These are phyloP conservation scores for Heracleum sosnowskyi DNA, from an alignment of 129 eudicot species.

Conservation along the genomic window DNA sequence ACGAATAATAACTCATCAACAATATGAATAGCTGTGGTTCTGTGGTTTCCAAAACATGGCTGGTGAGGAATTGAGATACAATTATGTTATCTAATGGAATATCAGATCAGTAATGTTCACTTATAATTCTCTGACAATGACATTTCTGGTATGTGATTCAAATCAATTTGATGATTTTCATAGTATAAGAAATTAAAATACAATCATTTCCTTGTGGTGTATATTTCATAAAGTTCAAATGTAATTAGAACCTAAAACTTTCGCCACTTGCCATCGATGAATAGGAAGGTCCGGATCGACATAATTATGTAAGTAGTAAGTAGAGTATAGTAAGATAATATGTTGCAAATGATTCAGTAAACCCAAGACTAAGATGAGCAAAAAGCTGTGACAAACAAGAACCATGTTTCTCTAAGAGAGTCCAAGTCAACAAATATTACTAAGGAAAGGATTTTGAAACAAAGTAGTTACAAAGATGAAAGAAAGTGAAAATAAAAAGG, in stretches of 20 bases:
- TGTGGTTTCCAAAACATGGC: background rate
- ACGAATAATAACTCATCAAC: background rate
- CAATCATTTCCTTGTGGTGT: background rate
- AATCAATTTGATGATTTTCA: too few relatives aligned
- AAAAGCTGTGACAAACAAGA: background rate
- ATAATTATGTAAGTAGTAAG: too few relatives aligned
- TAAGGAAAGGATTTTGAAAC: background rate
- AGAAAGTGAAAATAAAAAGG: background rate
- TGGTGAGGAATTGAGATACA: too few relatives aligned
- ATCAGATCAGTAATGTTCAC: background rate
- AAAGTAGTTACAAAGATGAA: background rate
- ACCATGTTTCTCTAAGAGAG: too few relatives aligned
- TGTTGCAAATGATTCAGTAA: background rate
- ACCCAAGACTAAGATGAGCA: background rate
- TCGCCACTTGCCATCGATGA: background rate
- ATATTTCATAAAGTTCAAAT: too few relatives aligned
- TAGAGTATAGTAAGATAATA: background rate
- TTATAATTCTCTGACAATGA: background rate
- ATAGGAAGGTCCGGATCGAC: background rate
- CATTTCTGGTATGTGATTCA: background rate
- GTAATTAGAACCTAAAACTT: background rate
- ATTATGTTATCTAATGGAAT: background rate
- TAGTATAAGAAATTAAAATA: too few relatives aligned
- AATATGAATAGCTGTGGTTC: background rate
- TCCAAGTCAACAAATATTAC: background rate